Evolutionary conservation across 2,329 filamentous ascomycete species (phyloP), one percentile per base, ranked within the genome.

Genomic region (Dothiorella sarmentorum): DNA sequence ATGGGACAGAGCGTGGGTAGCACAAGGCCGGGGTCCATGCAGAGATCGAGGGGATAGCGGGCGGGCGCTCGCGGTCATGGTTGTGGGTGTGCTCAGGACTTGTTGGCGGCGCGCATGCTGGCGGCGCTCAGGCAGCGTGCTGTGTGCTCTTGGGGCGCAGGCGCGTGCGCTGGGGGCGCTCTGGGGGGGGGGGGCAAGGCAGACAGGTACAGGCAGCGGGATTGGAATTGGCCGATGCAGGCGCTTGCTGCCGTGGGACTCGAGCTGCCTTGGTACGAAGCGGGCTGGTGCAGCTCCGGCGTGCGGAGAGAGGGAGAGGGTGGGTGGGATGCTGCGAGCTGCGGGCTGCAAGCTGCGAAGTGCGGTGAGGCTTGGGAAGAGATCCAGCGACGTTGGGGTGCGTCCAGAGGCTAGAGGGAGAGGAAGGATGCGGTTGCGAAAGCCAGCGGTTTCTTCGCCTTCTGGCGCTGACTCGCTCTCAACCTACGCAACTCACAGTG

Each of bases 1-100:
- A 70, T 73, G 71, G 69, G 67, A 68, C 63, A 70, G 66, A 67
- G 65, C 65, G 67, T 71, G 62, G 55, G 73, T 74, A 65, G 61
- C 68, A 72, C 69, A 65, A 64, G 59, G 65, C 68, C 63, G 65
- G 69, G 69, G 66, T 67, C 67, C 64, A 71, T 70, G 72, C 65
- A 70, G 57, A 45, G 56, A 67, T 71, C 66, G 67, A 43, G 44
- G 61, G 66, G 66, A 66, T 66, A 62, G 68, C 67, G 66, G 66
- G 69, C 66, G 38, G 33, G 31, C 27, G 33, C 59, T 58, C 53
- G 49, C 49, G 49, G 47, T 61, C 61, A 62, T 62, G 58, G 38
- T 51, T 53, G 51, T 59, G 15, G 29, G 49, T n/a, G 49, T n/a
- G 51, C 42, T 59, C 65, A 70, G 62, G 62, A 62, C 69, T 62